Conservation (phyloP, 2,329 filamentous ascomycete species). For the Neonectria magnoliae region DNA sequence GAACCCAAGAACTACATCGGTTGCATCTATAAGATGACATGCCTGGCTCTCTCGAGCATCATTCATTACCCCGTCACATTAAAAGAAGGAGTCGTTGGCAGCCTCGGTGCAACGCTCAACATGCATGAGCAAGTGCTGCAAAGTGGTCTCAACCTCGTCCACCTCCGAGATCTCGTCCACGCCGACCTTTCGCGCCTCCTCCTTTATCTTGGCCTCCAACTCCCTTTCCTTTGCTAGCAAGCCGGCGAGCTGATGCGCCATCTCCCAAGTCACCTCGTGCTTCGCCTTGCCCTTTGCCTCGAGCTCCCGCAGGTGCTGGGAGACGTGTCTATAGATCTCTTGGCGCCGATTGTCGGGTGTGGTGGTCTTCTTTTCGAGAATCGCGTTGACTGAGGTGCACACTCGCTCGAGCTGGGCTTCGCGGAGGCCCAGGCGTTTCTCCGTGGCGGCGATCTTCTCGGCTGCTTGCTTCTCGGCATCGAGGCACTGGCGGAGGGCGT, state of each 20-base stretch:
- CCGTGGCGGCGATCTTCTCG: conserved; percentile 1
- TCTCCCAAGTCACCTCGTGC: conserved; percentile 16
- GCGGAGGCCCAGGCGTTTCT: conserved; percentile 23
- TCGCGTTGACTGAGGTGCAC: conserved; percentile 5
- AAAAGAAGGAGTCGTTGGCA: conserved; percentile 20
- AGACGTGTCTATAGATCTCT: conserved; percentile 41
- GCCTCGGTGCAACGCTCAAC: not conserved
- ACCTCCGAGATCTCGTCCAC: conserved; percentile 6
- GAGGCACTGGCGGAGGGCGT: conserved; percentile 26
- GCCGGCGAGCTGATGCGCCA: conserved; percentile 8
- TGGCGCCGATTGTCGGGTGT: conserved; percentile 18
- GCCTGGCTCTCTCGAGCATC: not conserved
- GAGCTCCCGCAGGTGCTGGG: conserved; percentile 38
- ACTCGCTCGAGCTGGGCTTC: conserved; percentile 27
- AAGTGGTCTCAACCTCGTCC: conserved; percentile 20
- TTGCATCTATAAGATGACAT: not conserved
- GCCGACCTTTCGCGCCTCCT: conserved; percentile 23
- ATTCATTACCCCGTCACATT: not conserved
- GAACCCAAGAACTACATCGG: not conserved
- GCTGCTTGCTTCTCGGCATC: conserved; percentile 8
- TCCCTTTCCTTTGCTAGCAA: conserved; percentile 21
- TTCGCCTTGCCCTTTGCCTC: conserved; percentile 7
- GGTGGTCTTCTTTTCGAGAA: conserved; percentile 15
- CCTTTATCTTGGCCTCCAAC: conserved; percentile 14
- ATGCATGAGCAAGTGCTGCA: conserved; percentile 6